Conservation (phyloP, 1,284 basidiomycete genomes). For the Bjerkandera adusta region DNA sequence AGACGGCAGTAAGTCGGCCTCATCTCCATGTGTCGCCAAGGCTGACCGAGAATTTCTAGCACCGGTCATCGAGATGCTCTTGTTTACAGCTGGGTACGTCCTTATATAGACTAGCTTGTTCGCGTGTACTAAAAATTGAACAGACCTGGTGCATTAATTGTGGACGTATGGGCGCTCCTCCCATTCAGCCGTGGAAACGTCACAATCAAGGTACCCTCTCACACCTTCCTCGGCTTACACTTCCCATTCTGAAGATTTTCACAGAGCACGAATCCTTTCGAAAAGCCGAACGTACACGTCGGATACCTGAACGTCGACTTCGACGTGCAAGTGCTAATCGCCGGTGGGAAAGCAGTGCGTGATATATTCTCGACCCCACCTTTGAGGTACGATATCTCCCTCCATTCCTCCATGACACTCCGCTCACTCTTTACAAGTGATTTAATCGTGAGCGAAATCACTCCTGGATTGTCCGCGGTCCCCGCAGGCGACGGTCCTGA, state of each 20-base stretch:
- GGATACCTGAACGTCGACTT: neutral
- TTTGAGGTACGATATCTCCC: neutral
- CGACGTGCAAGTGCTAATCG: neutral
- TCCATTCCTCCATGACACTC: neutral
- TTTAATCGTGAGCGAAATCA: neutral
- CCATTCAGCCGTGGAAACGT: no score
- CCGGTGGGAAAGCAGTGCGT: neutral
- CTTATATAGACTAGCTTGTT: no score
- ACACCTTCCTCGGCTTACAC: no score
- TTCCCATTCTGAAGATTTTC: constrained; percentile 24
- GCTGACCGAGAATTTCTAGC: no score
- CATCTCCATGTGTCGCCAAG: no score
- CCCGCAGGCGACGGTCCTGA: constrained; percentile 3
- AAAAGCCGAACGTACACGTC: neutral
- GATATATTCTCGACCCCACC: neutral
- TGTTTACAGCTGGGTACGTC: no score
- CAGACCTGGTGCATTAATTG: no score
- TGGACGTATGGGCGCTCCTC: no score
- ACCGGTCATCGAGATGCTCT: no score
- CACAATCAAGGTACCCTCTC: no score
- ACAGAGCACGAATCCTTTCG: neutral
- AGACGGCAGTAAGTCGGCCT: no score
- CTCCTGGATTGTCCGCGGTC: neutral
- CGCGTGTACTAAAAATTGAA: no score
- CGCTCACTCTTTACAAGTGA: neutral